These are phyloP conservation scores for Candida pseudoglaebosa DNA, from an alignment of 805 yeast species.

Conservation along the genomic window DNA sequence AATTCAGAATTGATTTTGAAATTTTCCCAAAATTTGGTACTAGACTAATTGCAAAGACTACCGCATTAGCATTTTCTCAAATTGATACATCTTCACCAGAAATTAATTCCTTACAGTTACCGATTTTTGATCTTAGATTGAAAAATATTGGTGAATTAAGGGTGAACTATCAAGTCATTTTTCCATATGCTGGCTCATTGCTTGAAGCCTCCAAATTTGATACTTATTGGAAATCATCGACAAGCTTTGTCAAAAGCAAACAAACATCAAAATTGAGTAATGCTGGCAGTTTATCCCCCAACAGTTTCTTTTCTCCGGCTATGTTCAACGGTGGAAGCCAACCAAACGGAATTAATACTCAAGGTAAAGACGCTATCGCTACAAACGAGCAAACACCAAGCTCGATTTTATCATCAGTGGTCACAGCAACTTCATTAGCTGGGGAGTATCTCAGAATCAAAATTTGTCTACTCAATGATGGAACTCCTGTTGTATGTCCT, in stretches of 20 bases:
- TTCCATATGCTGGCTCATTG: conserved; percentile 82
- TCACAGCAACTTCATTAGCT: conserved; percentile 84
- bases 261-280: conserved; percentile 27
- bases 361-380: conserved; percentile 7
- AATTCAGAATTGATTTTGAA: conserved; percentile 79
- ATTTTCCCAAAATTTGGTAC: conserved; percentile 95
- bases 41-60: conserved; percentile 81
- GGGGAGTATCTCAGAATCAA: conserved; percentile 73
- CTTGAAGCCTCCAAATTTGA: conserved; percentile 89
- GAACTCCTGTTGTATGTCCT: conserved; percentile 82
- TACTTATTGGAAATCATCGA: conserved; percentile 91
- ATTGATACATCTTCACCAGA: conserved; percentile 39
- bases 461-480: conserved; percentile 73
- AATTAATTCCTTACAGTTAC: conserved; percentile 47
- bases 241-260: conserved; percentile 46
- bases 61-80: conserved; percentile 58
- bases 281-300: conserved; percentile 41
- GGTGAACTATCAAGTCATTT: conserved; percentile 76
- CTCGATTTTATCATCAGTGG: conserved; percentile 52
- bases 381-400: conserved; percentile 18
- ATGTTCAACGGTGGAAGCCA: conserved; percentile 11
- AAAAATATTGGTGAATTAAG: conserved; percentile 77
- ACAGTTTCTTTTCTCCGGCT: conserved; percentile 36
- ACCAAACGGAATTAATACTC: conserved; percentile 2
- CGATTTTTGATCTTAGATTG: conserved; percentile 77